Conservation (phyloP, 2,329 filamentous ascomycete genomes). For the Fusarium humuli region DNA sequence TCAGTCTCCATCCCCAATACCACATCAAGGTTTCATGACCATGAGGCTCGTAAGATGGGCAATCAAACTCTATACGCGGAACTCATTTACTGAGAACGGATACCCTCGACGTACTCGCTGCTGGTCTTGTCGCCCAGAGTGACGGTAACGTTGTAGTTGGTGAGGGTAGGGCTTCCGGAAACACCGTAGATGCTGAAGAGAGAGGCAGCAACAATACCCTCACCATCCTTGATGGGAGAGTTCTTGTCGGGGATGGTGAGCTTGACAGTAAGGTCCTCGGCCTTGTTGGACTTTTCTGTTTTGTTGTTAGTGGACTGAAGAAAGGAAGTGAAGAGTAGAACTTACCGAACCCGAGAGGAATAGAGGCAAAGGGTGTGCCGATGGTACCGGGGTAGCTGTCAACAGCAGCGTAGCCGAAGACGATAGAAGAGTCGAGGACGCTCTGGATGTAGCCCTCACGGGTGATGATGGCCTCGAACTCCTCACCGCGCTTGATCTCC, state of each 20-base stretch:
- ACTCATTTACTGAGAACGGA: not conserved
- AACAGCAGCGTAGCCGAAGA: slow-evolving; percentile 53
- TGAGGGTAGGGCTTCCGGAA: slow-evolving; percentile 32
- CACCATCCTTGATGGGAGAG: slow-evolving; percentile 31
- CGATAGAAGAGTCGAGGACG: slow-evolving; percentile 58
- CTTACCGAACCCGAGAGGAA: slow-evolving; percentile 54
- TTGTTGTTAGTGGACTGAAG: not conserved
- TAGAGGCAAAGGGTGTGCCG: slow-evolving; percentile 45
- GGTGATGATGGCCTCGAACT: slow-evolving; percentile 54
- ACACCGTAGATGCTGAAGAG: slow-evolving; percentile 49
- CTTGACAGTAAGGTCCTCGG: slow-evolving; percentile 46
- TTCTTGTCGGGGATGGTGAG: slow-evolving; percentile 42
- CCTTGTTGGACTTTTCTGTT: slow-evolving; percentile 32
- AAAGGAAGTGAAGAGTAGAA: not conserved
- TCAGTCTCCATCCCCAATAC: slow-evolving; percentile 20
- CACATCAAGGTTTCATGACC: slow-evolving; percentile 6
- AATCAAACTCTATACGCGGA: not conserved
- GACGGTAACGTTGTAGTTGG: slow-evolving; percentile 44
- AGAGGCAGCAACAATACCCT: slow-evolving; percentile 44
- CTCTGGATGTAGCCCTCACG: slow-evolving; percentile 59
- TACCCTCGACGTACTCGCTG: slow-evolving; percentile 36
- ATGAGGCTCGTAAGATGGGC: not conserved
- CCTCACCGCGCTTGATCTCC: slow-evolving; percentile 53
- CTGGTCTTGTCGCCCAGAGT: slow-evolving; percentile 41
- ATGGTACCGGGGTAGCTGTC: slow-evolving; percentile 47